Evolutionary conservation across 768 basidiomycete genomes (phyloP).

Genomic region (Mycena olivaceomarginata): DNA sequence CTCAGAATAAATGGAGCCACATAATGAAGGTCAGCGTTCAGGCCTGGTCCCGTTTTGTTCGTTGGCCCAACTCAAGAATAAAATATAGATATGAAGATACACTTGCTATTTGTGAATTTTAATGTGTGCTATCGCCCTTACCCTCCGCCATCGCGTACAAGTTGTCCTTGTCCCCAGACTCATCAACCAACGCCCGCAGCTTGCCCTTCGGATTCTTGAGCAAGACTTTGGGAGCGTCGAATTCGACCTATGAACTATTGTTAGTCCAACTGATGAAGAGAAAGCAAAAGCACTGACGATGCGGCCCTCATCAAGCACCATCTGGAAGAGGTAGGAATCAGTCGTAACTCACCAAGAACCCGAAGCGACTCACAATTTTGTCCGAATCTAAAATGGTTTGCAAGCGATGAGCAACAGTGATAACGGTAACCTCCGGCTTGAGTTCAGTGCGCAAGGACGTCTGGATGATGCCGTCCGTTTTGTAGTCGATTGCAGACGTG

Average conservation of each 20-base stretch:
- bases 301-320: constrained; percentile 68
- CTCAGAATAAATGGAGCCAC: too few relatives aligned
- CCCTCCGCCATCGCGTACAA: constrained; percentile 66
- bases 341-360: not conserved
- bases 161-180: constrained; percentile 70
- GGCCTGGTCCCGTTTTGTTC: too few relatives aligned
- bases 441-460: constrained; percentile 80
- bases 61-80: too few relatives aligned
- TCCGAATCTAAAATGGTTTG: constrained; percentile 79
- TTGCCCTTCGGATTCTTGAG: constrained; percentile 71
- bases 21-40: too few relatives aligned
- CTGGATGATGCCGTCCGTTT: constrained; percentile 83
- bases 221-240: constrained; percentile 70
- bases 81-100: too few relatives aligned
- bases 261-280: not conserved
- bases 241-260: constrained; percentile 65
- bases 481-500: constrained; percentile 71
- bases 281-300: constrained; percentile 48
- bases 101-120: not conserved
- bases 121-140: not conserved
- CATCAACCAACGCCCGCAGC: constrained; percentile 74
- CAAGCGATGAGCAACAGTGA: constrained; percentile 75
- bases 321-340: constrained; percentile 44
- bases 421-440: constrained; percentile 69
- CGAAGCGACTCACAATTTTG: constrained; percentile 52